phyloP scores from a whole-genome alignment of 2,329 filamentous ascomycete genomes.

The Fusarium proliferatum region DNA sequence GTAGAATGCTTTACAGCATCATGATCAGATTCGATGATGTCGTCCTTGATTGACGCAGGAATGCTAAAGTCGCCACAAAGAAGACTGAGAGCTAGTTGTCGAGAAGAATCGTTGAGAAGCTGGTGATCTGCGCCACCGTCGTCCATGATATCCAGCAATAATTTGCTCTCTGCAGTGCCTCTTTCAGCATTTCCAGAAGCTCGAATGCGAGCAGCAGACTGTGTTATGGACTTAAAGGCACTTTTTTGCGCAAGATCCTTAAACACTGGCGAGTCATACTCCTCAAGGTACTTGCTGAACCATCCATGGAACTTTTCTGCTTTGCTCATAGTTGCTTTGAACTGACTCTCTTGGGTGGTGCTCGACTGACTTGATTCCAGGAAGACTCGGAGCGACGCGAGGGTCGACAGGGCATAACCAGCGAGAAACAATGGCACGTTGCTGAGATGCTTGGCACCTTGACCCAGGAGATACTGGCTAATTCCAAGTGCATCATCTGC shows the following conservation, averaged over 20 bases:
- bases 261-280: constrained; percentile 68
- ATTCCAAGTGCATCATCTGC: constrained; percentile 91
- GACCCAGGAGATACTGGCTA: constrained; percentile 81
- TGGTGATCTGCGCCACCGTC: constrained; percentile 72
- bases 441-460: constrained; percentile 72
- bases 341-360: constrained; percentile 87
- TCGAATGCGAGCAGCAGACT: constrained; percentile 74
- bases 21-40: constrained; percentile 76
- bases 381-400: constrained; percentile 83
- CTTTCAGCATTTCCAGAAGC: constrained; percentile 75
- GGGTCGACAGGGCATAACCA: constrained; percentile 80
- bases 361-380: constrained; percentile 79
- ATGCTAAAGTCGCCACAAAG: constrained; percentile 80
- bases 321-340: constrained; percentile 79
- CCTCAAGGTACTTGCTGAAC: constrained; percentile 76
- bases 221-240: constrained; percentile 74
- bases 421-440: constrained; percentile 79
- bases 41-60: constrained; percentile 58
- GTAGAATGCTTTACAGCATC: constrained; percentile 71
- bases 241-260: constrained; percentile 59
- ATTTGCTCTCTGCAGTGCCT: constrained; percentile 78
- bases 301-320: constrained; percentile 81
- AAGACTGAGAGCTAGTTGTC: constrained; percentile 75
- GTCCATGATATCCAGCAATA: constrained; percentile 82
- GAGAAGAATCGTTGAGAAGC: constrained; percentile 76